Evolutionary conservation across 257 asterid species (phyloP), one percentile per base, ranked within the genome.

Genomic region (Marsdenia floribunda): DNA sequence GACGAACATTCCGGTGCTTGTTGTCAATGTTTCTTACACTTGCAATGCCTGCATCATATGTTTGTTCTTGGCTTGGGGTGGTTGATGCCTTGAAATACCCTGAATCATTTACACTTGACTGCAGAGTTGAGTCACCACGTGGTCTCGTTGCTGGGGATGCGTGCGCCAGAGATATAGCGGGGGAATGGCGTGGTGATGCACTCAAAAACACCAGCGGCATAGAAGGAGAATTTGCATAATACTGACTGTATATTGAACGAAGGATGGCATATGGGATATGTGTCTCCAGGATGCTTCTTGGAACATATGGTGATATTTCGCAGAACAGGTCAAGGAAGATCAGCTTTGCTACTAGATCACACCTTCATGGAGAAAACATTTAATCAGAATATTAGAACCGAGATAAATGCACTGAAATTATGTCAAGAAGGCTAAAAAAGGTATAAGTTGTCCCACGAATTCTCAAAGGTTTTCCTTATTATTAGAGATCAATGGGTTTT

Each of bases 281-380:
- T 7, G 90, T 80, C 78, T 95, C 99, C 85, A 95, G 80, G 12
- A 89, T 64, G 88, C 98, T 95, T 83, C 98, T 83, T 15, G 98
- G 93, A 33, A 95, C 75, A 82, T 84, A 90, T 12, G 96, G 96
- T 6, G 98, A 92, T 73, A 95, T 77, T 71, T 89, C 99, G 53
- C 98, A 90, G 70, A 95, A 73, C 80, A 92, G 98, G 76, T 95
- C 98, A 46, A 92, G 96, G 78, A 92, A 95, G 71, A 95, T 90
- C 78, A 95, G 91, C 90, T 95, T 92, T 24, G 96, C 95, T 11
- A 86, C 90, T 11, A 95, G 88, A 81, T 85, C 88, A 78, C 96
- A 90, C 80, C 98, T 92, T 79, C 24, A 26, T 37, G 63, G 72
- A 82, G 77, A 82, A 61, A 64, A 77, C 50, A 42, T 55, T 38